Percentiles rank a stretch among this genome's conserved stretches.
Conservation (phyloP, 1,139 yeast genomes). For the Saccharomyces hybrid region DNA sequence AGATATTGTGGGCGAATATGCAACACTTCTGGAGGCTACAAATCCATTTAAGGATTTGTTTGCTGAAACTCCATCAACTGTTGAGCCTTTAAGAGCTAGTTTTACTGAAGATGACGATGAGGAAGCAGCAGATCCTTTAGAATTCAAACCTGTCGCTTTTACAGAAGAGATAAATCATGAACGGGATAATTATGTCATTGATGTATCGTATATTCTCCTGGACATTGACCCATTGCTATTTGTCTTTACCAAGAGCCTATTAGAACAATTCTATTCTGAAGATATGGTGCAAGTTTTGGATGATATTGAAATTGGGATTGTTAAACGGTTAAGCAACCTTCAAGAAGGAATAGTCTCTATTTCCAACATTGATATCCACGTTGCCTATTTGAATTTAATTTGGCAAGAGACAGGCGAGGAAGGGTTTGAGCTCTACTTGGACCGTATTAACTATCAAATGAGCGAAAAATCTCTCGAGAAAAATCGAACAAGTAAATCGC, state of each 20-base stretch:
- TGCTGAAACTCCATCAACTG: conserved; percentile 1
- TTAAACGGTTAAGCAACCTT: conserved; percentile 37
- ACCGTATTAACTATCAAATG: conserved; percentile 32
- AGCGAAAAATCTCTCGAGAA: conserved; percentile 16
- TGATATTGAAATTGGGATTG: conserved; percentile 52
- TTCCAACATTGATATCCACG: conserved; percentile 44
- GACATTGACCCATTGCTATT: conserved; percentile 16
- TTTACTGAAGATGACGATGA: conserved; percentile 1
- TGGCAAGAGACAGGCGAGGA: conserved; percentile 17
- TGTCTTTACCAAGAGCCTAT: conserved; percentile 9
- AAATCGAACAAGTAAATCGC: conserved; percentile 11
- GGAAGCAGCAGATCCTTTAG: neutral
- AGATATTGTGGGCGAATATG: conserved; percentile 28
- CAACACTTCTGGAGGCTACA: conserved; percentile 1
- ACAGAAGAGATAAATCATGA: neutral
- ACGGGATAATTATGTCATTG: conserved; percentile 14
- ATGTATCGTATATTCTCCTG: conserved; percentile 15
- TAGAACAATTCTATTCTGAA: conserved; percentile 30
- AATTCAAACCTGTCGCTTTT: neutral
- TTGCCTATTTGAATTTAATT: conserved; percentile 41
- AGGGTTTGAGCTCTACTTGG: conserved; percentile 34
- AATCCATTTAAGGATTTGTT: conserved; percentile 1
- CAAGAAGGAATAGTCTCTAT: conserved; percentile 36
- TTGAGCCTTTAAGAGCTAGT: neutral
- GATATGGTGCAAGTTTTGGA: conserved; percentile 54